These are phyloP conservation scores for Citrus sp. DNA, from an alignment of 345 rosid genomes.

Conservation along the genomic window DNA sequence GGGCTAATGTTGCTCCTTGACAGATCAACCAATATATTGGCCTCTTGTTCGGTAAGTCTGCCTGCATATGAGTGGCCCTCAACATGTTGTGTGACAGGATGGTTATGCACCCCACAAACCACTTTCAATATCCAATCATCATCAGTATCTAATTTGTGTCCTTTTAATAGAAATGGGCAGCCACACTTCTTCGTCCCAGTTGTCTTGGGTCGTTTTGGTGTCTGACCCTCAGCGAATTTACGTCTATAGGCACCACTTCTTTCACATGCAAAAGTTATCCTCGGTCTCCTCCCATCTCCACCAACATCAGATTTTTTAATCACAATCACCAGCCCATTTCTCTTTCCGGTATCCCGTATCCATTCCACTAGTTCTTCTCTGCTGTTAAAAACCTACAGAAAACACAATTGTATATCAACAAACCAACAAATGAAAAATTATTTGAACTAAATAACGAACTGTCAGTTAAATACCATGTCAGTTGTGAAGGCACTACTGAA, in stretches of 20 bases:
- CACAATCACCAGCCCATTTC: slow-evolving; percentile 13
- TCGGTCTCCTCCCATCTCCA: slow-evolving; percentile 16
- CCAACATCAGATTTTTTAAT: slow-evolving; percentile 18
- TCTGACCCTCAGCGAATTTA: slow-evolving; percentile 1
- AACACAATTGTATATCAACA: not conserved
- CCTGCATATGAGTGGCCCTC: slow-evolving; percentile 22
- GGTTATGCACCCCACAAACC: slow-evolving; percentile 19
- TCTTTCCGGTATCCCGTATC: slow-evolving; percentile 13
- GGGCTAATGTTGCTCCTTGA: slow-evolving; percentile 15
- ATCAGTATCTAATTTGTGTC: slow-evolving; percentile 10
- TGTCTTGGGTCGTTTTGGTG: slow-evolving; percentile 12
- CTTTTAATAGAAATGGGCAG: slow-evolving; percentile 18
- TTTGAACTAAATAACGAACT: not conserved
- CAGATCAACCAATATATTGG: slow-evolving; percentile 14
- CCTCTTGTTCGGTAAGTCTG: slow-evolving; percentile 18
- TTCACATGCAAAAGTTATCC: slow-evolving; percentile 18
- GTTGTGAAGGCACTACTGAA: slow-evolving; percentile 9
- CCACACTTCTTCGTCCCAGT: slow-evolving; percentile 15
- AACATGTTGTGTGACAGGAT: slow-evolving; percentile 4
- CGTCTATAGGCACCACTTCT: slow-evolving; percentile 20
- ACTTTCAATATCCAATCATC: slow-evolving; percentile 22
- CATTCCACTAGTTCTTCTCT: slow-evolving; percentile 15
- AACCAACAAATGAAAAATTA: not conserved
- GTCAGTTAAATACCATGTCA: slow-evolving; percentile 6
- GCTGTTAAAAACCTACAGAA: slow-evolving; percentile 4